Percentiles rank a stretch among this genome's conserved stretches.
Evolutionary conservation across 78 protist genomes (phyloP).

Genomic region (Speleostelium caveatum): DNA sequence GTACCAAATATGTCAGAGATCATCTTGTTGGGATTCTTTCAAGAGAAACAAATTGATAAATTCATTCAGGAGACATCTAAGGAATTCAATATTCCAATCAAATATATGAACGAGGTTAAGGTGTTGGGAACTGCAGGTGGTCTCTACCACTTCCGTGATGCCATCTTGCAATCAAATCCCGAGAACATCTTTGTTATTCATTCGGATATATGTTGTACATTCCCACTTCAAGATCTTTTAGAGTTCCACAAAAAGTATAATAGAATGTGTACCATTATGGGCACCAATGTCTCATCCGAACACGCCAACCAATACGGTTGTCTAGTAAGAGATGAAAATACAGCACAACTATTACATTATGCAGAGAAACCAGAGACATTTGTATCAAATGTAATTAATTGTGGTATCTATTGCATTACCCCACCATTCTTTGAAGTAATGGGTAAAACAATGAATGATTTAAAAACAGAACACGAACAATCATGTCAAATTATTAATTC

Average conservation of each 20-base stretch:
- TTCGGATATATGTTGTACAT: constrained; percentile 75
- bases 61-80: constrained; percentile 17
- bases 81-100: constrained; percentile 50
- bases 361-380: constrained; percentile 84
- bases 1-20: constrained; percentile 50
- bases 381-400: constrained; percentile 73
- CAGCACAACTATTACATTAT: constrained; percentile 70
- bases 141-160: constrained; percentile 40
- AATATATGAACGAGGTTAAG: constrained; percentile 78
- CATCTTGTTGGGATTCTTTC: constrained; percentile 75
- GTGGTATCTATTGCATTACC: constrained; percentile 75
- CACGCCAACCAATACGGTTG: constrained; percentile 80
- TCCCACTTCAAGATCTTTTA: constrained; percentile 58
- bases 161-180: constrained; percentile 36
- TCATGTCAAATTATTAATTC: constrained; percentile 25
- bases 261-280: constrained; percentile 58
- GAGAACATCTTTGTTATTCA: constrained; percentile 61
- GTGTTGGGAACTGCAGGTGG: constrained; percentile 88
- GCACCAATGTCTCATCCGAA: constrained; percentile 14
- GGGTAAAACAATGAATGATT: constrained; percentile 44
- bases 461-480: not conserved
- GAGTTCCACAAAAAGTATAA: constrained; percentile 14
- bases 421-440: constrained; percentile 62
- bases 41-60: constrained; percentile 15
- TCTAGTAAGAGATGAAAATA: constrained; percentile 61